Conservation (phyloP, 768 basidiomycete species). For the Tulasnella sp. region DNA sequence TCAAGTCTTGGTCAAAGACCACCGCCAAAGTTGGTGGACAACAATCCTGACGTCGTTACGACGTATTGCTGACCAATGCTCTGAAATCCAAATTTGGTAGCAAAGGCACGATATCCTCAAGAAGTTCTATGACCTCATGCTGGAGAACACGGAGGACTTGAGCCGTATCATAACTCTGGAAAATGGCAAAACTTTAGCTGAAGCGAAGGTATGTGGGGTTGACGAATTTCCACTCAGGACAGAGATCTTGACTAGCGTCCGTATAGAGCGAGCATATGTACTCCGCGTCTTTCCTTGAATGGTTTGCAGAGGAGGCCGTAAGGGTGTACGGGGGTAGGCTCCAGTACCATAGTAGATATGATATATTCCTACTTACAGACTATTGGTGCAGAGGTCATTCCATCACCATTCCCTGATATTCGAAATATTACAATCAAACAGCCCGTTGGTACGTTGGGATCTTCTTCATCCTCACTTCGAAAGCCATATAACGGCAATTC, state of each 20-base stretch:
- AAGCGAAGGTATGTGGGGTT: conserved; percentile 49
- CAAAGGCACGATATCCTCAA: conserved; percentile 72
- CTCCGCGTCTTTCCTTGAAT: conserved; percentile 69
- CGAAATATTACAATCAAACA: conserved; percentile 91
- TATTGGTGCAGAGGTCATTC: conserved; percentile 55
- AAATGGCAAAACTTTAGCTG: conserved; percentile 84
- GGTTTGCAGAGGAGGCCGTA: conserved; percentile 77
- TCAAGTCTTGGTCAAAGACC: conserved; percentile 76
- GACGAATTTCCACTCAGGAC: not conserved
- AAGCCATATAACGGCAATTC: not conserved
- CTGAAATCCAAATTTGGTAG: conserved; percentile 26
- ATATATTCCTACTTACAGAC: not conserved
- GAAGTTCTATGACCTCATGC: conserved; percentile 70
- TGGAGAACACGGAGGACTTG: conserved; percentile 77
- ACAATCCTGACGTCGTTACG: not conserved
- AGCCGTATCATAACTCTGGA: conserved; percentile 82
- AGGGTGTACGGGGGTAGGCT: conserved; percentile 74
- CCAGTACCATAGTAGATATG: not conserved
- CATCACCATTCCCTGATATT: conserved; percentile 51
- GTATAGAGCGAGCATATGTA: conserved; percentile 70
- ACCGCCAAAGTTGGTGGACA: conserved; percentile 57
- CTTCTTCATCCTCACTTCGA: not conserved
- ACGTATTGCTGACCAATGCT: not conserved
- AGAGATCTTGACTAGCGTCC: not conserved
- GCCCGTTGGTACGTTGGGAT: conserved; percentile 51